These are phyloP conservation scores for Rhodotorula diobovata DNA, from an alignment of 768 basidiomycete genomes.

Conservation along the genomic window DNA sequence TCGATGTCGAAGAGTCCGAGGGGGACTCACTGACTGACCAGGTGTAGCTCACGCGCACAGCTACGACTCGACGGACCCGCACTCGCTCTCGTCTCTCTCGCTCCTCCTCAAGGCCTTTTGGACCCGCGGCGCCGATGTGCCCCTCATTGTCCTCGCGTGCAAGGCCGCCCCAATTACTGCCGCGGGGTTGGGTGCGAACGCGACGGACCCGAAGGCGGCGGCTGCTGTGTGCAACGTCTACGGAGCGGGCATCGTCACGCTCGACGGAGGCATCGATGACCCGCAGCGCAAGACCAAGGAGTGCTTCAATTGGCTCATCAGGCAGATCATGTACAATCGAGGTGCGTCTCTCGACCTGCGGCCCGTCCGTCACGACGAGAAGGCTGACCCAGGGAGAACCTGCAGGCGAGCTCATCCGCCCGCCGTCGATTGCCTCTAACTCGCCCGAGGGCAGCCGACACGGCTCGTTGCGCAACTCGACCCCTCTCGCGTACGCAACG, in stretches of 20 bases:
- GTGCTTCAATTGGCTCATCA: conserved; percentile 69
- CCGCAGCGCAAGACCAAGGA: conserved; percentile 69
- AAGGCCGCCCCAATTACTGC: conserved; percentile 64
- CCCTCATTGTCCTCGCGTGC: conserved; percentile 71
- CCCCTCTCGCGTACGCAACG: conserved; percentile 6
- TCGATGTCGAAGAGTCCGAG: too few relatives aligned
- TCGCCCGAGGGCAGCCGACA: conserved; percentile 5
- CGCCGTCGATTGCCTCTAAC: not conserved
- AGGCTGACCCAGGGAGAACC: too few relatives aligned
- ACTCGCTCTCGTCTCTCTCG: conserved; percentile 22
- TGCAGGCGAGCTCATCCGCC: conserved; percentile 2
- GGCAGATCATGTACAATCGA: conserved; percentile 57
- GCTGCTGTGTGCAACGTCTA: conserved; percentile 38
- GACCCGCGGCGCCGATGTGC: conserved; percentile 58
- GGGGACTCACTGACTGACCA: too few relatives aligned
- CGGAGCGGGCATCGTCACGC: conserved; percentile 42
- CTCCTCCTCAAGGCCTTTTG: conserved; percentile 51
- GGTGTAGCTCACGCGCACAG: not conserved
- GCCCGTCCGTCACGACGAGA: too few relatives aligned
- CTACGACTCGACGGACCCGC: conserved; percentile 40
- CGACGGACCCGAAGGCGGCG: conserved; percentile 42
- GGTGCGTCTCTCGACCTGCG: conserved; percentile 35
- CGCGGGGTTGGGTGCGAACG: conserved; percentile 2
- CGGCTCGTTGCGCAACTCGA: conserved; percentile 5
- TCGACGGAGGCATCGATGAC: conserved; percentile 50